These are phyloP conservation scores for Calophaca sinica DNA, from an alignment of 306 rosid species.

Conservation along the genomic window DNA sequence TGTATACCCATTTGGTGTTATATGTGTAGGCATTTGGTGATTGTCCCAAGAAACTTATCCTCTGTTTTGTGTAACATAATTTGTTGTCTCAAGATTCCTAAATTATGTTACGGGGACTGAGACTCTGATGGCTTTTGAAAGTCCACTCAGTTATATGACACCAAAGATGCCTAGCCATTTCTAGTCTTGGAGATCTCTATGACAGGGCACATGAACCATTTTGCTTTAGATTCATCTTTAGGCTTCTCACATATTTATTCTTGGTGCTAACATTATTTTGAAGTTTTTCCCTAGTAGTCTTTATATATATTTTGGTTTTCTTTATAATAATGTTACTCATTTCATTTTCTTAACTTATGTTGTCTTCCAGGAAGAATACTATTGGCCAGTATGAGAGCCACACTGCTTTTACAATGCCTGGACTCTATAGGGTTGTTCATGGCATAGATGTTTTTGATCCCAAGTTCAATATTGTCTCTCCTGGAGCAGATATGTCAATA, in stretches of 20 bases:
- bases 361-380: slow-evolving; percentile 77
- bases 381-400: slow-evolving; percentile 98
- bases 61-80: too few species aligned
- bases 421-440: slow-evolving; percentile 89
- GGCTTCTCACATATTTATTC: background rate
- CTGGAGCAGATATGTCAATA: slow-evolving; percentile 90
- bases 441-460: slow-evolving; percentile 98
- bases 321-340: slow-evolving; percentile 21
- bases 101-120: too few species aligned
- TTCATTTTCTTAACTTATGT: slow-evolving; percentile 27
- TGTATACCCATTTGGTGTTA: too few species aligned
- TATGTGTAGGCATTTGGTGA: too few species aligned
- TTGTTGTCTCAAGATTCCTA: too few species aligned
- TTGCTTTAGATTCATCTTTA: too few species aligned
- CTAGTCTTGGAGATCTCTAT: too few species aligned
- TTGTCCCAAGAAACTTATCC: too few species aligned
- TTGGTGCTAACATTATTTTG: background rate
- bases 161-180: too few species aligned
- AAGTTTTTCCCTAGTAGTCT: background rate
- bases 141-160: too few species aligned
- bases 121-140: too few species aligned
- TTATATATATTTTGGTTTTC: background rate
- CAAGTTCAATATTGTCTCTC: slow-evolving; percentile 97
- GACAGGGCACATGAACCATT: too few species aligned
- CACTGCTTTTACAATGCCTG: slow-evolving; percentile 86